Conservation (phyloP, 23 red algal genomes). For the Gracilariopsis chorda region DNA sequence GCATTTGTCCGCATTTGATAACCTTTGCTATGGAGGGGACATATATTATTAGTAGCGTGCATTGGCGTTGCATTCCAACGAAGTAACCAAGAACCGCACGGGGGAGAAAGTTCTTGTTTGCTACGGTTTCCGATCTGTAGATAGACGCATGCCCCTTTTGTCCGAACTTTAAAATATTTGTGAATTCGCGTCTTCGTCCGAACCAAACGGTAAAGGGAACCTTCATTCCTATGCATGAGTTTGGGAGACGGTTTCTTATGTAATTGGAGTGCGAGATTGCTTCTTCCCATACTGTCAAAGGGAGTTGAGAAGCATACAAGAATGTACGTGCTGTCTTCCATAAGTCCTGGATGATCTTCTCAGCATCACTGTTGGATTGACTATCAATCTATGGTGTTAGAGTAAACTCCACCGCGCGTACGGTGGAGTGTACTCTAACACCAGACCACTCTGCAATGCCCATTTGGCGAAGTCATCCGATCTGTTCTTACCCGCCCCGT, state of each 20-base stretch:
- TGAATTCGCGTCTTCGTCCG: neutral
- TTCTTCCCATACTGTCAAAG: neutral
- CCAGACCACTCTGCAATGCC: neutral
- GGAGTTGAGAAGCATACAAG: neutral
- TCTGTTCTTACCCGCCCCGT: neutral
- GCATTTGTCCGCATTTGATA: neutral
- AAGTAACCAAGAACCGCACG: neutral
- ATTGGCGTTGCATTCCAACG: constrained; percentile 2
- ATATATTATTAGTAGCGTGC: neutral
- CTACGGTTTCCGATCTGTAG: neutral
- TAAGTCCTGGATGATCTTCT: neutral
- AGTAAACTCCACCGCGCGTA: too few relatives aligned
- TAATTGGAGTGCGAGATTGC: constrained; percentile 7
- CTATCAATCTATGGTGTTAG: too few relatives aligned
- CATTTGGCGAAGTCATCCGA: neutral
- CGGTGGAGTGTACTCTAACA: neutral
- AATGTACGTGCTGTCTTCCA: neutral
- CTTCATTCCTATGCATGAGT: neutral
- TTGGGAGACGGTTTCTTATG: neutral
- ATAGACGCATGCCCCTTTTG: neutral
- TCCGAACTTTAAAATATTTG: neutral
- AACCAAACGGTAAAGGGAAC: neutral
- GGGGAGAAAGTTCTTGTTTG: neutral
- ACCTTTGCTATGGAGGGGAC: neutral
- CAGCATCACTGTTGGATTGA: constrained; percentile 1